Evolutionary conservation across 352 stramenopile species (phyloP).

Genomic region (Plasmopara muralis): DNA sequence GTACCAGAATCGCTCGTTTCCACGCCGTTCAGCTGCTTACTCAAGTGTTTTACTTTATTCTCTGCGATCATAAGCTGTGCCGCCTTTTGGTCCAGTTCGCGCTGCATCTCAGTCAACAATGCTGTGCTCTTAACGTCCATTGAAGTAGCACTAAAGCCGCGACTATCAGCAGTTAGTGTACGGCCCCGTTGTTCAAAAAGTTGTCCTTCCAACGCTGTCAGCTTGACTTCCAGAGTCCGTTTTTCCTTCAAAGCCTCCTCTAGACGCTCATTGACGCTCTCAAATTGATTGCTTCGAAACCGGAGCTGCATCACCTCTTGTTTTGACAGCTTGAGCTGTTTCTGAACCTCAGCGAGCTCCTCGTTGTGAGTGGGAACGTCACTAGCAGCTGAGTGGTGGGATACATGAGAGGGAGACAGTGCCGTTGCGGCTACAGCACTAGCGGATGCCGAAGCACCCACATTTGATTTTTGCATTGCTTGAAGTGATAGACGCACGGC

Average conservation of each 20-base stretch:
- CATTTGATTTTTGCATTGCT: slow-evolving; percentile 23
- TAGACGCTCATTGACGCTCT: slow-evolving; percentile 56
- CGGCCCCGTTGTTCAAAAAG: slow-evolving; percentile 70
- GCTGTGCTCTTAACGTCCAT: slow-evolving; percentile 28
- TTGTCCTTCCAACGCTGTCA: slow-evolving; percentile 71
- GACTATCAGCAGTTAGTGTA: slow-evolving; percentile 47
- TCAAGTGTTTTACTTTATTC: slow-evolving; percentile 43
- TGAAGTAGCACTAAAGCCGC: slow-evolving; percentile 26
- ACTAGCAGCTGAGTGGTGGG: slow-evolving; percentile 16
- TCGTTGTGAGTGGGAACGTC: slow-evolving; percentile 24
- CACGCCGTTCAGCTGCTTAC: slow-evolving; percentile 7
- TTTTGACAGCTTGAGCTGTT: slow-evolving; percentile 70
- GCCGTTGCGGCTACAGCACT: background rate
- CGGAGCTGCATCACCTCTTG: slow-evolving; percentile 81
- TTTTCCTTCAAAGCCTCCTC: slow-evolving; percentile 77
- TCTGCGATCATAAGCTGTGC: slow-evolving; percentile 42
- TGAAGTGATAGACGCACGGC: slow-evolving; percentile 23
- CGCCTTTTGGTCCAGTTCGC: slow-evolving; percentile 49
- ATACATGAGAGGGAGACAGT: slow-evolving; percentile 3
- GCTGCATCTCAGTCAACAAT: slow-evolving; percentile 45
- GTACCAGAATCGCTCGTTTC: slow-evolving; percentile 1
- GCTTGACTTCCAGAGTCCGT: slow-evolving; percentile 65
- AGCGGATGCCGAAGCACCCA: background rate
- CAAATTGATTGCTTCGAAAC: slow-evolving; percentile 75
- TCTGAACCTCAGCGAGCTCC: slow-evolving; percentile 52